Percentiles rank a stretch among this genome's conserved stretches.
Conservation (phyloP, 805 yeast species). For the Pichia thaimueangensis region DNA sequence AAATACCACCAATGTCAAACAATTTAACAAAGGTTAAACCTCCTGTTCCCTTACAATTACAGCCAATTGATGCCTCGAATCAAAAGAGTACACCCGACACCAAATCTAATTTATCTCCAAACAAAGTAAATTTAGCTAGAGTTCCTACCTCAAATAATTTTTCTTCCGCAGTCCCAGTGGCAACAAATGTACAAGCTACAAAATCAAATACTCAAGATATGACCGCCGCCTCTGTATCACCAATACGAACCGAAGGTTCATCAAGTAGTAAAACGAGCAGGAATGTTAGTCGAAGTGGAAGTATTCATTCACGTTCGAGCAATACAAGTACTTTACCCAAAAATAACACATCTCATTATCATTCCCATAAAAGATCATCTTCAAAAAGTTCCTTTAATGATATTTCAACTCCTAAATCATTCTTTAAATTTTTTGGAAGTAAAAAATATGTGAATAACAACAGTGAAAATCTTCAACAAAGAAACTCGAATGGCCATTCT, state of each 20-base stretch:
- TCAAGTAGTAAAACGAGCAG: background rate
- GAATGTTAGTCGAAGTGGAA: conserved; percentile 5
- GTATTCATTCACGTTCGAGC: conserved; percentile 8
- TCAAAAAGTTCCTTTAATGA: conserved; percentile 27
- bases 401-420: conserved; percentile 25
- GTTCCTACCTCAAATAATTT: too few species aligned
- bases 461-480: background rate
- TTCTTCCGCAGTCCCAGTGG: too few species aligned
- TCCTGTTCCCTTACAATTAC: background rate
- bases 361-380: conserved; percentile 26
- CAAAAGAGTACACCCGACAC: too few species aligned
- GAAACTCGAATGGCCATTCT: background rate
- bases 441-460: conserved; percentile 6
- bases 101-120: too few species aligned
- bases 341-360: conserved; percentile 9
- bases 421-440: conserved; percentile 25
- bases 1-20: conserved; percentile 8
- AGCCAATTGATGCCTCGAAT: too few species aligned
- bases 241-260: background rate
- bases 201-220: background rate
- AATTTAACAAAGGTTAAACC: background rate
- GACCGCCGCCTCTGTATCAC: background rate
- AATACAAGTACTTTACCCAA: background rate
- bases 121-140: too few species aligned
- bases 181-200: background rate